These are phyloP conservation scores for Penicillium salamii DNA, from an alignment of 495 filamentous ascomycete species.

Conservation along the genomic window DNA sequence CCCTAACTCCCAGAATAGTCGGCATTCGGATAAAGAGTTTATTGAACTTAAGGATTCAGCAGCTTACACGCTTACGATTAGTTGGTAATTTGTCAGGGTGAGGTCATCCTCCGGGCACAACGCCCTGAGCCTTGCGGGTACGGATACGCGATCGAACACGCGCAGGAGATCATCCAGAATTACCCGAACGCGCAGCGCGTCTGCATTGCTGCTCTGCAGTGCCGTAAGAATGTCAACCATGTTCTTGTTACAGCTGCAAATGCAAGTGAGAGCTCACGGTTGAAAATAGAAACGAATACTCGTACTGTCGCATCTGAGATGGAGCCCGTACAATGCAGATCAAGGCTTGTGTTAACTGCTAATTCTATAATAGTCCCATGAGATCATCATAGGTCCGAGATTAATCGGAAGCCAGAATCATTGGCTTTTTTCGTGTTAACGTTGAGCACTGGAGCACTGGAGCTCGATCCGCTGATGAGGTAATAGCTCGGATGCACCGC, in stretches of 20 bases:
- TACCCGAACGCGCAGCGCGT: slow-evolving; percentile 3
- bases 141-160: too few species aligned
- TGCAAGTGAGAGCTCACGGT: not conserved
- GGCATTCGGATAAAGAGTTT: not conserved
- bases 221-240: slow-evolving; percentile 1
- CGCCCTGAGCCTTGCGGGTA: too few species aligned
- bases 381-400: not conserved
- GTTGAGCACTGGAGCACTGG: too few species aligned
- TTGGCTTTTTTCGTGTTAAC: too few species aligned
- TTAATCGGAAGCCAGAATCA: not conserved
- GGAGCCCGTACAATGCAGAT: too few species aligned
- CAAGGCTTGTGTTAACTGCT: too few species aligned
- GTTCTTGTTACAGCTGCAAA: slow-evolving; percentile 2
- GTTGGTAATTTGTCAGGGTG: too few species aligned
- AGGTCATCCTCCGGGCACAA: too few species aligned
- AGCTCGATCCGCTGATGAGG: too few species aligned
- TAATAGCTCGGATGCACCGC: slow-evolving; percentile 1
- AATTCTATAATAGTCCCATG: too few species aligned
- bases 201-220: not conserved
- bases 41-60: not conserved
- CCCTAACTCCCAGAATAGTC: not conserved
- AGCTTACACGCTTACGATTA: too few species aligned
- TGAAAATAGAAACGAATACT: not conserved
- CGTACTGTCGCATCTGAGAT: too few species aligned
- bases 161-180: slow-evolving; percentile 2